phyloP scores from a whole-genome alignment of 2,329 filamentous ascomycete genomes.

The Penicillium sp. region DNA sequence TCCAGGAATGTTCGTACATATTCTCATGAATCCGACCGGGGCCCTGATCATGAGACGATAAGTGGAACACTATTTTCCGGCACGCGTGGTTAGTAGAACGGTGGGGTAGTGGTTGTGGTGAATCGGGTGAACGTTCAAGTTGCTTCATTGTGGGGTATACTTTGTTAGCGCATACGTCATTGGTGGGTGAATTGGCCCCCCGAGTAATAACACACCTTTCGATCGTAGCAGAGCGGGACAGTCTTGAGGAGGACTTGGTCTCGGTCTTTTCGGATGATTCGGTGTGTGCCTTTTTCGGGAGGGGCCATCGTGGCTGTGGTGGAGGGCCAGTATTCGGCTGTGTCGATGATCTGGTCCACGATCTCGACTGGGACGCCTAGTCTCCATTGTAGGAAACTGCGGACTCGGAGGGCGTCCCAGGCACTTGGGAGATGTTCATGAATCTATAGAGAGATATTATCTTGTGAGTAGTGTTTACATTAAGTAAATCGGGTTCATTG shows the following conservation, averaged over 20 bases:
- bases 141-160: conserved; percentile 14
- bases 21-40: conserved; percentile 25
- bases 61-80: conserved; percentile 46
- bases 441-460: not conserved
- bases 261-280: conserved; percentile 38
- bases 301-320: conserved; percentile 23
- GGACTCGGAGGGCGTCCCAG: conserved; percentile 43
- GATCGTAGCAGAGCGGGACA: conserved; percentile 45
- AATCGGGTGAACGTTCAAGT: conserved; percentile 20
- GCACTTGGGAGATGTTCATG: conserved; percentile 36
- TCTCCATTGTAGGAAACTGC: conserved; percentile 42
- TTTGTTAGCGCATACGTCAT: conserved; percentile 22
- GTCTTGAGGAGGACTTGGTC: conserved; percentile 46
- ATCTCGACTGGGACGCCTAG: conserved; percentile 43
- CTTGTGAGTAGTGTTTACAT: not conserved
- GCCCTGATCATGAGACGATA: conserved; percentile 48
- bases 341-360: conserved; percentile 48
- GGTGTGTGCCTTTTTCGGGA: conserved; percentile 26
- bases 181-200: not conserved
- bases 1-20: conserved; percentile 42
- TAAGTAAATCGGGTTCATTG: not conserved
- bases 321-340: conserved; percentile 46
- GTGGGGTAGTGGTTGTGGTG: conserved; percentile 39
- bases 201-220: conserved; percentile 30
- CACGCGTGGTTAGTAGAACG: conserved; percentile 43